Conservation (phyloP, 1,284 basidiomycete genomes). For the Cutaneotrichosporon mucoides region DNA sequence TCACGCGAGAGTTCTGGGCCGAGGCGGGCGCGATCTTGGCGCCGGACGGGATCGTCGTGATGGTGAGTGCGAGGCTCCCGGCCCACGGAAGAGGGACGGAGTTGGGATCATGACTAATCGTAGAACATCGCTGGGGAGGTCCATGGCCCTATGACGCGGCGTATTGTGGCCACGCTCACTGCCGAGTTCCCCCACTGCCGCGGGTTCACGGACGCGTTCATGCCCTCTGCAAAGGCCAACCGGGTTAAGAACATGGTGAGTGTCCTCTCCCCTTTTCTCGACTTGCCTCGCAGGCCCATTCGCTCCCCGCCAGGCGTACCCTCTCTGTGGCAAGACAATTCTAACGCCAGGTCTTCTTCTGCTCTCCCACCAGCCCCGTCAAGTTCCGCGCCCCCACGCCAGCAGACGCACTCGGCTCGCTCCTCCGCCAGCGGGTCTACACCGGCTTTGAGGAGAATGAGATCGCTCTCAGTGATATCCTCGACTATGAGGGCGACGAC, state of each 20-base stretch:
- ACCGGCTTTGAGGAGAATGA: slow-evolving; percentile 30
- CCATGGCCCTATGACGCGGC: slow-evolving; percentile 59
- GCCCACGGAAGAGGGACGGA: too few relatives aligned
- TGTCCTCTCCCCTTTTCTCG: slow-evolving; percentile 5
- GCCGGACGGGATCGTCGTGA: slow-evolving; percentile 69
- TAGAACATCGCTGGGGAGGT: slow-evolving; percentile 71
- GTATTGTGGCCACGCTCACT: slow-evolving; percentile 65
- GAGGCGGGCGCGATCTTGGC: slow-evolving; percentile 62
- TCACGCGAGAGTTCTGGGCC: slow-evolving; percentile 74
- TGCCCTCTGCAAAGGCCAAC: slow-evolving; percentile 50
- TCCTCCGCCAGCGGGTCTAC: slow-evolving; percentile 34
- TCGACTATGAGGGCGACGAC: slow-evolving; percentile 11
- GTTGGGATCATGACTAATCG: slow-evolving; percentile 1
- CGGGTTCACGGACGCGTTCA: slow-evolving; percentile 64
- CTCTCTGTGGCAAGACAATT: too few relatives aligned
- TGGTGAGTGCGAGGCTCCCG: slow-evolving; percentile 56
- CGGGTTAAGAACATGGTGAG: slow-evolving; percentile 72
- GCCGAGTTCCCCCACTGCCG: slow-evolving; percentile 69
- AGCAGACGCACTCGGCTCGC: slow-evolving; percentile 34
- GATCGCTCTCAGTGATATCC: slow-evolving; percentile 27
- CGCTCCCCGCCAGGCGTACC: too few relatives aligned
- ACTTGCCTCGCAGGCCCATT: too few relatives aligned
- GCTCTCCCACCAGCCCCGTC: slow-evolving; percentile 34
- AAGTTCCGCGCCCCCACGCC: slow-evolving; percentile 59
- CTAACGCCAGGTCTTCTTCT: too few relatives aligned